Conservation (phyloP, 163 green algal genomes). For the Chlamydomonas reinhardtii region DNA sequence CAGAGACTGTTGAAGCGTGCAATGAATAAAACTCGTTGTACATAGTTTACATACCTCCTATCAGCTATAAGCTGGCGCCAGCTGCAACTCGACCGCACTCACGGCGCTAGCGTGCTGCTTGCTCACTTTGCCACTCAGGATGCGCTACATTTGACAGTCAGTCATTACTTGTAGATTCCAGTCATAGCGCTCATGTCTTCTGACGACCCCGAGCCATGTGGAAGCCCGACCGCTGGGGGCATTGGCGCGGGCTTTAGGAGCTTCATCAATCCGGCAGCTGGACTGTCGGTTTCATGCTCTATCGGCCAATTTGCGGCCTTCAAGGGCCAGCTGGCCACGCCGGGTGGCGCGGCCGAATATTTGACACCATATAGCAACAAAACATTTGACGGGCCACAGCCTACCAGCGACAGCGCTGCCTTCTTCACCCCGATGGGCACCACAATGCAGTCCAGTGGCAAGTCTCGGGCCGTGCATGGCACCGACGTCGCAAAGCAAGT, state of each 20-base stretch:
- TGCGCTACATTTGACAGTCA: no score
- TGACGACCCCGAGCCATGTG: background rate
- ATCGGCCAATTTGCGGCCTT: slow-evolving; percentile 4
- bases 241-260: background rate
- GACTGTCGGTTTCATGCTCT: background rate
- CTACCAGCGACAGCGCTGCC: background rate
- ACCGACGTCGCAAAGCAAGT: background rate
- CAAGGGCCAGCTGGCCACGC: background rate
- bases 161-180: no score
- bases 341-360: background rate
- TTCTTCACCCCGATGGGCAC: slow-evolving; percentile 33
- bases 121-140: no score
- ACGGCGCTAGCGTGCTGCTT: no score
- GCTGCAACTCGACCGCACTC: no score
- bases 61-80: no score
- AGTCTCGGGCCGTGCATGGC: no score
- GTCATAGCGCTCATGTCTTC: background rate
- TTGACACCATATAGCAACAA: slow-evolving; percentile 40
- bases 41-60: no score
- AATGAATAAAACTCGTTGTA: no score
- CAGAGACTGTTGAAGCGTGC: no score
- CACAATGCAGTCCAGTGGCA: background rate
- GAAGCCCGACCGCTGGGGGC: background rate
- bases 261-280: slow-evolving; percentile 27
- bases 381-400: background rate